Percentiles rank a stretch among this genome's conserved stretches.
Evolutionary conservation across 108 stramenopile genomes (phyloP).

Genomic region (Mayamaea pseudoterrestris): DNA sequence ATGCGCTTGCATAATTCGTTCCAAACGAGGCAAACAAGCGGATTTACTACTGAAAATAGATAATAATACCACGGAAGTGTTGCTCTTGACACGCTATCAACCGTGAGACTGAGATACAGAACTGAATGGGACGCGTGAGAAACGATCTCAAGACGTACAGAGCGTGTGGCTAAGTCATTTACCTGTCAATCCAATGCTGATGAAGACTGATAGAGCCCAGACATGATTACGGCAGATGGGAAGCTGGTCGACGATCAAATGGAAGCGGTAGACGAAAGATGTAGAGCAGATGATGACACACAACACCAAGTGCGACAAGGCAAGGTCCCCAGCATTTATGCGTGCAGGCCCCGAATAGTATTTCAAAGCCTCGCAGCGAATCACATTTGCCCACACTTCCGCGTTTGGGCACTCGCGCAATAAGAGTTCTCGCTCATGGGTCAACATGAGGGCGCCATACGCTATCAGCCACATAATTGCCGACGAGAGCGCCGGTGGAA

Average conservation of each 20-base stretch:
- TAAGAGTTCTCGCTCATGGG: slow-evolving; percentile 22
- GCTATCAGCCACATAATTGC: slow-evolving; percentile 57
- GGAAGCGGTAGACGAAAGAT: slow-evolving; percentile 46
- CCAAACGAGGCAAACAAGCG: slow-evolving; percentile 39
- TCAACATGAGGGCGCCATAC: slow-evolving; percentile 38
- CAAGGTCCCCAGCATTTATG: slow-evolving; percentile 32
- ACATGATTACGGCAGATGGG: slow-evolving; percentile 54
- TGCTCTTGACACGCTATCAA: slow-evolving; percentile 24
- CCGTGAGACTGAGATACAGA: slow-evolving; percentile 23
- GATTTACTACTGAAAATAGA: slow-evolving; percentile 30
- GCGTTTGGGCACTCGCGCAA: slow-evolving; percentile 6
- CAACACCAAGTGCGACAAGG: slow-evolving; percentile 42
- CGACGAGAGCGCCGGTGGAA: slow-evolving; percentile 45
- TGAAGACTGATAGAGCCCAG: slow-evolving; percentile 27
- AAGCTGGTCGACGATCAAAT: slow-evolving; percentile 33
- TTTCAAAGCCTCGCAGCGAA: slow-evolving; percentile 51
- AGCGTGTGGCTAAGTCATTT: too few species aligned
- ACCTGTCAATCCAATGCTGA: too few species aligned
- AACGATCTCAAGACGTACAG: too few species aligned
- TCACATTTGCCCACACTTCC: slow-evolving; percentile 21
- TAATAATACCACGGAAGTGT: slow-evolving; percentile 63
- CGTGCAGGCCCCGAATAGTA: slow-evolving; percentile 45
- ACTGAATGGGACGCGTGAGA: too few species aligned
- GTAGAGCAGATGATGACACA: slow-evolving; percentile 45
- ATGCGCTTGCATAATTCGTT: slow-evolving; percentile 50